Conservation (phyloP, 2,329 filamentous ascomycete species). For the Colletotrichum horii region DNA sequence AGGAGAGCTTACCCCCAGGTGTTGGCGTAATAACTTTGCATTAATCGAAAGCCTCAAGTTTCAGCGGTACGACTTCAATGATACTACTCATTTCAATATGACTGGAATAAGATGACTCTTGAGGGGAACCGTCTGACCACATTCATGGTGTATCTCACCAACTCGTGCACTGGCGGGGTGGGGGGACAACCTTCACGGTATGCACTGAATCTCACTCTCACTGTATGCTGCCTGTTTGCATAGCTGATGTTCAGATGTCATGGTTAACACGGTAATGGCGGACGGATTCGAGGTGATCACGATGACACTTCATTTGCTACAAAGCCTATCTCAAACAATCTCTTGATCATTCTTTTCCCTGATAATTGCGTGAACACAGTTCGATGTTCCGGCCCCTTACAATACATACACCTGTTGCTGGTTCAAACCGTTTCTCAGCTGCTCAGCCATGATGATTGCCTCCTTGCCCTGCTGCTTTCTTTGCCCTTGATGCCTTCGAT, state of each 20-base stretch:
- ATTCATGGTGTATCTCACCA: neutral
- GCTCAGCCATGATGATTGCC: neutral
- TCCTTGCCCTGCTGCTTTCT: neutral
- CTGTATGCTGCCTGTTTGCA: neutral
- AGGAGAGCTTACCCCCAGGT: accelerated
- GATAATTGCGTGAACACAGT: neutral
- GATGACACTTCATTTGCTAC: neutral
- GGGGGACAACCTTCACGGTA: neutral
- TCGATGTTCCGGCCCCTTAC: neutral
- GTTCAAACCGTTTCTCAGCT: neutral
- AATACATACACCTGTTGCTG: neutral
- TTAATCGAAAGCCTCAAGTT: neutral
- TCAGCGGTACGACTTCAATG: neutral
- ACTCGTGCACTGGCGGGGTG: neutral
- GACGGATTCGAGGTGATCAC: neutral
- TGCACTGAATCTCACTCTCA: neutral
- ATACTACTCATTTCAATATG: neutral
- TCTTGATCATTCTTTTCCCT: neutral
- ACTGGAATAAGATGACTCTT: neutral
- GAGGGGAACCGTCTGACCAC: neutral
- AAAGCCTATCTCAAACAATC: neutral
- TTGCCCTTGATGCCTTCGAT: neutral
- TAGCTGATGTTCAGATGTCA: neutral
- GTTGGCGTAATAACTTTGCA: neutral
- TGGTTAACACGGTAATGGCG: neutral